Evolutionary conservation across 495 filamentous ascomycete genomes (phyloP).

Genomic region (Rostrohypoxylon terebratum): DNA sequence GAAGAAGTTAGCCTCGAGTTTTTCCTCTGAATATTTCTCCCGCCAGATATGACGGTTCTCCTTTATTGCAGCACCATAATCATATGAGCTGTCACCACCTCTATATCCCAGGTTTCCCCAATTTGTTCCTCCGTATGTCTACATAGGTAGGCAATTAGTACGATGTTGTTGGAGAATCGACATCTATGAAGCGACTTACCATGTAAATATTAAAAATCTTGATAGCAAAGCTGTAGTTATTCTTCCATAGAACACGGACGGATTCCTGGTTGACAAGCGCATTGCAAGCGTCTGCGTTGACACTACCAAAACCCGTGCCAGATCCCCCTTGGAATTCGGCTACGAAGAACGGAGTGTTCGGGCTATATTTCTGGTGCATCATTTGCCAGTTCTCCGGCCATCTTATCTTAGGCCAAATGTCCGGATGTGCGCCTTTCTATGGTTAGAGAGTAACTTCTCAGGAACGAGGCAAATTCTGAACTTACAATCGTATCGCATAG

Average conservation of each 20-base stretch:
- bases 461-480: neutral
- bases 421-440: conserved; percentile 51
- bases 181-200: neutral
- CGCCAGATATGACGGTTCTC: conserved; percentile 72
- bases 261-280: conserved; percentile 75
- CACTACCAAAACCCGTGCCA: conserved; percentile 20
- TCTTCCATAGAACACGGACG: conserved; percentile 83
- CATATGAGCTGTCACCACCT: conserved; percentile 77
- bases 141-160: conserved; percentile 43
- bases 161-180: conserved; percentile 5
- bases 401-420: conserved; percentile 59
- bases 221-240: conserved; percentile 63
- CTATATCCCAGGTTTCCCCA: conserved; percentile 84
- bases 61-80: conserved; percentile 74
- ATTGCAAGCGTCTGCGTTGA: conserved; percentile 58
- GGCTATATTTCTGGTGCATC: conserved; percentile 67
- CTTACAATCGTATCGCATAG: conserved; percentile 69
- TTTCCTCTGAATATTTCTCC: conserved; percentile 83
- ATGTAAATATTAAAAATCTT: conserved; percentile 37
- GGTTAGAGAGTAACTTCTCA: neutral
- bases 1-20: conserved; percentile 78
- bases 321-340: conserved; percentile 80
- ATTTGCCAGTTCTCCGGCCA: conserved; percentile 60
- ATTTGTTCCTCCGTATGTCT: conserved; percentile 77
- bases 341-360: conserved; percentile 73